Base-by-base conservation (phyloP, 306 rosid species). In the Citrullus mucosospermus region DNA sequence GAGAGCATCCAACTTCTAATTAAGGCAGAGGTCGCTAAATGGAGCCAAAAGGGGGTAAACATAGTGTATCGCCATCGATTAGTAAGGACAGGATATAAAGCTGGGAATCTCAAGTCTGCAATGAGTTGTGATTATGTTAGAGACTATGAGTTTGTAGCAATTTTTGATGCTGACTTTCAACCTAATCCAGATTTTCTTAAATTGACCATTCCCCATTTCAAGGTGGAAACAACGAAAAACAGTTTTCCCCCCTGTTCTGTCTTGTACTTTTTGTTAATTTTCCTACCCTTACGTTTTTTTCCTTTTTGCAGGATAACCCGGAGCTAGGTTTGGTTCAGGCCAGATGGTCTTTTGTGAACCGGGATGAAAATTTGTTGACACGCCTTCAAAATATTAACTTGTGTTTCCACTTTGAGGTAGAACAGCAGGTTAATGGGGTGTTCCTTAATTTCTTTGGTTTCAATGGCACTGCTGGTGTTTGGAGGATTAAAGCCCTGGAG, bases 401-500 rank as follows among this genome's bases (percentile, higher is more conserved):
- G 85, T 94, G 96, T 80, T 94, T 94, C 88, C 98, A 92, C 87
- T 94, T 94, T 79, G 98, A 94, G 92, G 98, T 94, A 74, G 98
- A 94, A 85, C 98, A 94, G 78, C 98, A 94, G 80, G 98, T 94
- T 78, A 94, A 94, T 82, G 97, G 98, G 59, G 86, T 87, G 22
- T 90, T 92, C 78, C 97, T 92, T 74, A 92, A 86, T 83, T 94
- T 94, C 85, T 92, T 94, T 57, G 98, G 98, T 62, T 94, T 94
- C 88, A 94, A 94, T 85, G 98, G 98, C 86, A 94, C 98, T 63
- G 98, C 98, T 30, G 98, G 98, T 75, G 97, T 94, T 82, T 94
- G 98, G 98, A 89, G 98, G 88, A 92, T 90, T 82, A 87, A 92
- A 87, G 94, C 98, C 43, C 86, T 94, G 0, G 97, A 94, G 81